A percentile compares a stretch with the other conserved stretches of the same genome.
Evolutionary conservation across 2,329 filamentous ascomycete species (phyloP).

Genomic region (Sphaerulina musiva): DNA sequence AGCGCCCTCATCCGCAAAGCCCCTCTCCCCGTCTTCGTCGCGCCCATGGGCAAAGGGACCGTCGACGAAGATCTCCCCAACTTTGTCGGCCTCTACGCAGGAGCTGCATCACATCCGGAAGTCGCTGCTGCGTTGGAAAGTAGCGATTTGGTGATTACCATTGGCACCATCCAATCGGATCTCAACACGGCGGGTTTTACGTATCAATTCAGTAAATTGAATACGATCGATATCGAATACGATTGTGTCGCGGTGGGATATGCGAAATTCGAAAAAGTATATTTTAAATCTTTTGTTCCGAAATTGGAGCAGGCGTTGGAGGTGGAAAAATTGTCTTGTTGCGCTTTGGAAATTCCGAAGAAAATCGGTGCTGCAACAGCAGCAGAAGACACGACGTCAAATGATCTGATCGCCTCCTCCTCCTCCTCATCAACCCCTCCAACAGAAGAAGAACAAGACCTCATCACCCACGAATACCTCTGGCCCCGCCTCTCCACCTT

Average conservation of each 20-base stretch:
- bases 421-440: too few species aligned
- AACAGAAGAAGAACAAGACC: constrained; percentile 18
- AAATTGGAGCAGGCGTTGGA: constrained; percentile 8
- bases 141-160: constrained; percentile 63
- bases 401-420: too few species aligned
- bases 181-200: constrained; percentile 81
- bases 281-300: constrained; percentile 12
- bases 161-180: constrained; percentile 66
- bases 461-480: constrained; percentile 65
- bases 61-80: constrained; percentile 69
- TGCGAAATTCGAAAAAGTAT: constrained; percentile 14
- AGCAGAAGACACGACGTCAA: not conserved
- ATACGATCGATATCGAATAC: constrained; percentile 75
- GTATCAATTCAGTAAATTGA: constrained; percentile 68
- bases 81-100: constrained; percentile 79
- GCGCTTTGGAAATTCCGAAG: not conserved
- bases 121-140: constrained; percentile 60
- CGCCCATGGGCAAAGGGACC: constrained; percentile 82
- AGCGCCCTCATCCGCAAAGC: constrained; percentile 67
- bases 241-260: constrained; percentile 61
- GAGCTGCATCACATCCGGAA: constrained; percentile 62
- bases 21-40: constrained; percentile 73
- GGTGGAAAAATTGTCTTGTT: not conserved
- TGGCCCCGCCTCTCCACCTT: constrained; percentile 72
- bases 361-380: not conserved